Base-by-base conservation (phyloP, 495 filamentous ascomycete genomes). In the Aspergillus conjunctus region DNA sequence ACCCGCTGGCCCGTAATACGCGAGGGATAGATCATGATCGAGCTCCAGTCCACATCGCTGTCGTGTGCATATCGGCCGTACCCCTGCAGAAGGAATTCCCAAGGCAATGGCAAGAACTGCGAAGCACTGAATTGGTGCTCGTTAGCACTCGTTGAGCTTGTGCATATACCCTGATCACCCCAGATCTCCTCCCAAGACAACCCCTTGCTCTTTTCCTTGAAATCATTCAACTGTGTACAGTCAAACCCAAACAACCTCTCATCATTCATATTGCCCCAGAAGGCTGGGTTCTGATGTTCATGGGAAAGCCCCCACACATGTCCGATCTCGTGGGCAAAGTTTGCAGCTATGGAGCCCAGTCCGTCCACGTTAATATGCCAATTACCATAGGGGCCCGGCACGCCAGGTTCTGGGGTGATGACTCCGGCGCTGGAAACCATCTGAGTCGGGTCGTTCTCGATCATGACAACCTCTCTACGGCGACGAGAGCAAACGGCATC, bases 301-400 rank as follows among this genome's bases (percentile, higher is more conserved):
- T 64, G 61, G 0, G n/a, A 7, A 3, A 64, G 44, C 15, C 61
- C 61, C 12, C 41, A 60, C 5, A 22, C n/a, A 48, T 64, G 61
- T 4, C 61, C 61, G 21, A 64, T 3, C 21, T 56, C 56, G 33
- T 64, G 61, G 2, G 57, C 56, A 34, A 60, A 32, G n/a, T 51
- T 31, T 1, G 7, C 22, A 4, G 11, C 15, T 15, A 51, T n/a
- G 21, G 17, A 15, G 17, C 34, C 15, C 2, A 33, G 26, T 0
- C 2, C 1, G n/a, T 45, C 0, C 0, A 20, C 1, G 20, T 9
- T 0, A 18, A 48, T 5, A 17, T 48, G 44, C 6, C 4, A 18
- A 0, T 18, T 17, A 5, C 9, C 20, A 10, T 0, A 10, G 4
- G 44, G 3, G 17, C 44, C 44, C 44, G 44, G 44, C 4, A 4